Percentiles rank a stretch among this genome's conserved stretches.
Evolutionary conservation across 805 yeast species (phyloP).

Genomic region (Candida gorgasii): DNA sequence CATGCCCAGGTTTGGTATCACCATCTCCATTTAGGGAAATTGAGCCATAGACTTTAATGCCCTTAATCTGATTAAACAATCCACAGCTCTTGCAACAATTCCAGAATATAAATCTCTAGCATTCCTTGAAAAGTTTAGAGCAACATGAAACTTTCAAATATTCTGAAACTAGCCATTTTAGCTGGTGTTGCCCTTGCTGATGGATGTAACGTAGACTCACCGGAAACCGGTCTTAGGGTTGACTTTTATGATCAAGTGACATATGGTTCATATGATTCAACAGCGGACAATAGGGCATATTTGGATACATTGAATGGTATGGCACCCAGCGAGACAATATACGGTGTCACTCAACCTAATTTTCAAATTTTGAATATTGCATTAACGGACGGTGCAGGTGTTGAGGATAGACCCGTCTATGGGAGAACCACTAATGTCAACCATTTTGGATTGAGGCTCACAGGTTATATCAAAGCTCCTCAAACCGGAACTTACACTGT

Average conservation of each 20-base stretch:
- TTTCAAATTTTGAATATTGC: background rate
- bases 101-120: no score
- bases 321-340: background rate
- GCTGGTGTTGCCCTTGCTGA: background rate
- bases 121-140: no score
- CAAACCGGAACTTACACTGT: slow-evolving; percentile 1
- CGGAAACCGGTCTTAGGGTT: background rate
- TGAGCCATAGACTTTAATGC: no score
- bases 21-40: no score
- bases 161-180: background rate
- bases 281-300: background rate
- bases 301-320: background rate
- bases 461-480: slow-evolving; percentile 14
- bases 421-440: background rate
- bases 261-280: background rate
- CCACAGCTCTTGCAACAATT: no score
- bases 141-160: background rate
- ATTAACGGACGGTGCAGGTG: background rate
- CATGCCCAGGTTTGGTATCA: no score
- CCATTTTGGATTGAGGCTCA: background rate
- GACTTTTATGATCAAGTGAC: slow-evolving; percentile 1
- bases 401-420: background rate
- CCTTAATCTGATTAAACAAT: no score
- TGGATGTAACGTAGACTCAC: background rate
- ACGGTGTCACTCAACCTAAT: background rate